These are phyloP conservation scores for Coemansia sp. DNA, from an alignment of 192 early-diverging fungal species.

Conservation along the genomic window DNA sequence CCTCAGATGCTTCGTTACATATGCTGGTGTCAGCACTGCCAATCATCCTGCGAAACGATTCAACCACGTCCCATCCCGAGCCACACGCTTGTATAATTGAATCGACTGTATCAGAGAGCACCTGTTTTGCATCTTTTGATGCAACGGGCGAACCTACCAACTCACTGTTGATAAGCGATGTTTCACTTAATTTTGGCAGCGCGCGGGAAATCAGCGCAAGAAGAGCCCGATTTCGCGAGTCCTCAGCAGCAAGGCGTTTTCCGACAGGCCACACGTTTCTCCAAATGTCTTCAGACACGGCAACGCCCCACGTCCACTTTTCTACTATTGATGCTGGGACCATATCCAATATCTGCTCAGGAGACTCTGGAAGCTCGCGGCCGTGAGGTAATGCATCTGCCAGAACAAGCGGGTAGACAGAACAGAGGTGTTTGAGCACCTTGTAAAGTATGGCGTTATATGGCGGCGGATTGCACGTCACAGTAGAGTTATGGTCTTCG, in stretches of 20 bases:
- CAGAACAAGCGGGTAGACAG: slow-evolving; percentile 27
- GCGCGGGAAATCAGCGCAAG: neutral
- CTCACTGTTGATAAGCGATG: neutral
- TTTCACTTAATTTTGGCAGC: neutral
- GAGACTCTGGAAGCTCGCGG: slow-evolving; percentile 1
- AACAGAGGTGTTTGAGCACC: slow-evolving; percentile 21
- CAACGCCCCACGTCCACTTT: slow-evolving; percentile 43
- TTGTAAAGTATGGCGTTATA: slow-evolving; percentile 7
- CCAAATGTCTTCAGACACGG: slow-evolving; percentile 27
- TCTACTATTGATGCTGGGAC: slow-evolving; percentile 11
- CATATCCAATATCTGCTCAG: slow-evolving; percentile 17
- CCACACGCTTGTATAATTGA: slow-evolving; percentile 3
- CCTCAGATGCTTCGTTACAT: slow-evolving; percentile 11
- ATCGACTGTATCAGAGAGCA: neutral
- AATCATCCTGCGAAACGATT: slow-evolving; percentile 3
- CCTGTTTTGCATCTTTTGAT: neutral
- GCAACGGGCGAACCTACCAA: neutral
- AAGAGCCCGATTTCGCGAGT: slow-evolving; percentile 29
- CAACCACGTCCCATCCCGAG: neutral
- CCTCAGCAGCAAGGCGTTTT: slow-evolving; percentile 38
- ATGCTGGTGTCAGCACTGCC: slow-evolving; percentile 2
- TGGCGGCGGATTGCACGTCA: neutral
- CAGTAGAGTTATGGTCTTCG: neutral
- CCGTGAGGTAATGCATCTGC: slow-evolving; percentile 18
- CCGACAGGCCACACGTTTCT: slow-evolving; percentile 31